phyloP scores from a whole-genome alignment of 208 protist species.

The Porcisia hertigi region DNA sequence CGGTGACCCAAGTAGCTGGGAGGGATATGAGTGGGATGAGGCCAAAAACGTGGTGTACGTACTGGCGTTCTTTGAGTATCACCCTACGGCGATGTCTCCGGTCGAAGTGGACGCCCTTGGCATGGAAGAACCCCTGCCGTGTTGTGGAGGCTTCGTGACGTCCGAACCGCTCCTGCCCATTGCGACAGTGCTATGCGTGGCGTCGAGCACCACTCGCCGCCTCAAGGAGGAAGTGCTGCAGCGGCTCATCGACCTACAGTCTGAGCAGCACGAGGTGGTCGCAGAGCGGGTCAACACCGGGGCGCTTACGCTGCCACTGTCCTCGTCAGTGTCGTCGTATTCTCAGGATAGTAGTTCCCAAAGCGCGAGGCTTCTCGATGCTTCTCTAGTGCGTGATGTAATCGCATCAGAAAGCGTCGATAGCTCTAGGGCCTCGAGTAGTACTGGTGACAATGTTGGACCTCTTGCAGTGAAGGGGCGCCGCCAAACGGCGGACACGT shows the following conservation, averaged over 20 bases:
- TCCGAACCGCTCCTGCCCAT: conserved; percentile 77
- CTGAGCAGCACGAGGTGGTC: conserved; percentile 61
- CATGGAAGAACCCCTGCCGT: conserved; percentile 40
- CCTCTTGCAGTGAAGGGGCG: conserved; percentile 36
- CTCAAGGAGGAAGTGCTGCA: conserved; percentile 78
- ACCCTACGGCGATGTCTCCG: conserved; percentile 37
- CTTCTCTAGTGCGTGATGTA: conserved; percentile 8
- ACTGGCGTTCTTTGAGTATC: conserved; percentile 75
- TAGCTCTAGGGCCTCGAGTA: background rate
- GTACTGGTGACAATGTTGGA: background rate
- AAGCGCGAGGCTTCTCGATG: conserved; percentile 15
- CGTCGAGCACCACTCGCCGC: conserved; percentile 28
- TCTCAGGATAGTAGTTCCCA: background rate
- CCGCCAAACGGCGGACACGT: conserved; percentile 31
- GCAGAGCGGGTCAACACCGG: conserved; percentile 11
- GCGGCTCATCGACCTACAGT: conserved; percentile 72
- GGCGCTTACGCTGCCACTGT: background rate
- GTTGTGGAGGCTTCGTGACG: conserved; percentile 68
- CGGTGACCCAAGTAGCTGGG: conserved; percentile 27
- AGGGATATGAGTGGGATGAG: conserved; percentile 59
- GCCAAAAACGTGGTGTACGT: conserved; percentile 50
- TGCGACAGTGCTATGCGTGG: conserved; percentile 73
- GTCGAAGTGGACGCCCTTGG: background rate
- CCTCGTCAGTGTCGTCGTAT: conserved; percentile 1
- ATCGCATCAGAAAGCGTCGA: background rate